Base-by-base conservation (phyloP, 306 rosid species). In the Erythrophleum fordii region DNA sequence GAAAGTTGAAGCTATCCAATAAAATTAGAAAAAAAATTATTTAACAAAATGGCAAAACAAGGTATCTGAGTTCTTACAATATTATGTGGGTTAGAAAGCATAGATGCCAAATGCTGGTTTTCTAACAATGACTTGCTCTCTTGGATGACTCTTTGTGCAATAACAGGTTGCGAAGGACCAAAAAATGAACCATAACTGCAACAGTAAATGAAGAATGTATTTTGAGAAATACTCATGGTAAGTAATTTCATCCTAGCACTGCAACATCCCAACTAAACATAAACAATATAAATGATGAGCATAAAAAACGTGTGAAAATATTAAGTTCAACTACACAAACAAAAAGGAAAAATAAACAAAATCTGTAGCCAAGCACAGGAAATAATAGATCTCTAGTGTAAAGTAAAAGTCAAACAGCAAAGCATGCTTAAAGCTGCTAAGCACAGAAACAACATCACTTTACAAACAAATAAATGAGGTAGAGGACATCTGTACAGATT, bases 111-210 rank as follows among this genome's bases (percentile, higher is more conserved):
- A 72, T 94, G 94, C 68, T 87, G 86, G 79, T 80, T 94, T 85
- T 90, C 97, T 80, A 92, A 70, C 71, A 94, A 67, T 1, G 97
- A 92, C 86, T 91, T 92, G 93, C 97, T 91, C 90, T 94, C 98
- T 85, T 92, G 97, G 67, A 94, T 94, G 45, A 94, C 98, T 88
- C 98, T 84, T 45, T 86, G 89, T 48, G 98, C 87, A 76, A 94
- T 91, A 78, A 87, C 88, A 23, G 98, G 97, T 80, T 88, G 91
- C 76, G 97, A 89, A 42, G 97, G 93, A 53, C 97, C 98, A 80
- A 94, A 94, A 87, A 94, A 94, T 11, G 97, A 91, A 31, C 98
- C 98, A 78, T 76, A 94, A 85, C 98, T 94, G 97, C 91, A 85
- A 74, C 37, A 67, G 31, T 70, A 66, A 49, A 78, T 6, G 62